Conservation (phyloP, 2,329 filamentous ascomycete species). For the Fusarium albidum region DNA sequence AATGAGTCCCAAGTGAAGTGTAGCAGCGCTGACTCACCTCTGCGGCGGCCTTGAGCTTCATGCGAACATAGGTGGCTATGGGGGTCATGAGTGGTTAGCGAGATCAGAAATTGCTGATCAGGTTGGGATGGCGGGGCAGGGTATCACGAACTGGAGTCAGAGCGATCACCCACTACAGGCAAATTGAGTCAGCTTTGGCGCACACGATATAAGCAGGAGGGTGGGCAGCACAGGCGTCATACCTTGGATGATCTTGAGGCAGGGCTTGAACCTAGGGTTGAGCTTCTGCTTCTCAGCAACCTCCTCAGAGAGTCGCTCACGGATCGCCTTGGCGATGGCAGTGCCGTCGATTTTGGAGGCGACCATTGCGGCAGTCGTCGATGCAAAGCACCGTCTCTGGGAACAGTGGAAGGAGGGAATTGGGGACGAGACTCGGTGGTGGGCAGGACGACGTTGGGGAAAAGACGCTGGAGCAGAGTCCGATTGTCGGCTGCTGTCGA, state of each 20-base stretch:
- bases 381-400: conserved; percentile 49
- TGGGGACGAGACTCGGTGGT: conserved; percentile 10
- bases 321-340: conserved; percentile 90
- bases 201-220: conserved; percentile 8
- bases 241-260: conserved; percentile 95
- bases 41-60: conserved; percentile 97
- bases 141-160: conserved; percentile 77
- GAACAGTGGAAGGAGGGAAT: conserved; percentile 4
- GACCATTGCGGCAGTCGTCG: conserved; percentile 73
- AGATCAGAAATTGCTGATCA: conserved; percentile 14
- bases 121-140: conserved; percentile 31
- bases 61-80: conserved; percentile 94
- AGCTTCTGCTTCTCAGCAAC: conserved; percentile 81
- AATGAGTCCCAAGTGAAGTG: conserved; percentile 1
- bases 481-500: conserved; percentile 18
- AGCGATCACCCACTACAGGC: conserved; percentile 81
- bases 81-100: conserved; percentile 32
- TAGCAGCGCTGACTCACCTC: conserved; percentile 66
- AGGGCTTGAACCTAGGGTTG: conserved; percentile 89
- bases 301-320: conserved; percentile 80
- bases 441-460: conserved; percentile 1
- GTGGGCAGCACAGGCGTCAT: conserved; percentile 40
- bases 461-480: conserved; percentile 26
- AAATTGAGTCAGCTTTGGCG: conserved; percentile 34
- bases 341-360: conserved; percentile 95